phyloP scores from a whole-genome alignment of 1,284 basidiomycete species.

The Chalciporus piperatoides region DNA sequence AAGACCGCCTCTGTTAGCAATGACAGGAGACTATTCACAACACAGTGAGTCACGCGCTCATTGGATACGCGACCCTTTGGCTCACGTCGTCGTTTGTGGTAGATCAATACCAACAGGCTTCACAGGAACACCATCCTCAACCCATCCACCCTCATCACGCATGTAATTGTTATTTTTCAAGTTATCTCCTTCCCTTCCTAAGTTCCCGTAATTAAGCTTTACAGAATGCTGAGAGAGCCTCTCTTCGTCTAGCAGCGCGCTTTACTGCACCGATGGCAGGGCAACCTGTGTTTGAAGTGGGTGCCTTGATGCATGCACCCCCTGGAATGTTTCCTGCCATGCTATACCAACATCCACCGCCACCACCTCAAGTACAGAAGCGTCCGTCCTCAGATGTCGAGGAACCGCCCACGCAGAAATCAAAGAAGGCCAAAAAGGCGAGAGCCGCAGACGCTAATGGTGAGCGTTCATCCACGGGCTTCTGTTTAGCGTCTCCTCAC shows the following conservation, averaged over 20 bases:
- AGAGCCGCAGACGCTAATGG: conserved; percentile 36
- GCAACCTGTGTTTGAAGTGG: conserved; percentile 34
- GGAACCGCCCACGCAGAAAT: conserved; percentile 33
- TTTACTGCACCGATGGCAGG: conserved; percentile 36
- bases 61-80: background rate
- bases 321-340: conserved; percentile 30
- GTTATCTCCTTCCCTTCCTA: conserved; percentile 17
- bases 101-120: conserved; percentile 30
- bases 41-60: conserved; percentile 30
- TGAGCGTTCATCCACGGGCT: conserved; percentile 17
- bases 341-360: conserved; percentile 30
- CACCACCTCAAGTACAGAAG: conserved; percentile 35
- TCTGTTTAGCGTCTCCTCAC: conserved; percentile 15
- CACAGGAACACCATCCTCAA: conserved; percentile 34
- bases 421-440: conserved; percentile 42
- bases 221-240: conserved; percentile 50
- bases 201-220: conserved; percentile 36
- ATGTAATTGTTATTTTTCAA: conserved; percentile 31
- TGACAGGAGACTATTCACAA: conserved; percentile 29
- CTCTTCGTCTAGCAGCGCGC: conserved; percentile 54
- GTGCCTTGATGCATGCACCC: conserved; percentile 33
- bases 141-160: conserved; percentile 29
- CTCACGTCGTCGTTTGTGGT: conserved; percentile 16
- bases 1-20: conserved; percentile 24
- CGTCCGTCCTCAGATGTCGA: conserved; percentile 38